Conservation (phyloP, 1,284 basidiomycete species). For the Trichosporon sp. region DNA sequence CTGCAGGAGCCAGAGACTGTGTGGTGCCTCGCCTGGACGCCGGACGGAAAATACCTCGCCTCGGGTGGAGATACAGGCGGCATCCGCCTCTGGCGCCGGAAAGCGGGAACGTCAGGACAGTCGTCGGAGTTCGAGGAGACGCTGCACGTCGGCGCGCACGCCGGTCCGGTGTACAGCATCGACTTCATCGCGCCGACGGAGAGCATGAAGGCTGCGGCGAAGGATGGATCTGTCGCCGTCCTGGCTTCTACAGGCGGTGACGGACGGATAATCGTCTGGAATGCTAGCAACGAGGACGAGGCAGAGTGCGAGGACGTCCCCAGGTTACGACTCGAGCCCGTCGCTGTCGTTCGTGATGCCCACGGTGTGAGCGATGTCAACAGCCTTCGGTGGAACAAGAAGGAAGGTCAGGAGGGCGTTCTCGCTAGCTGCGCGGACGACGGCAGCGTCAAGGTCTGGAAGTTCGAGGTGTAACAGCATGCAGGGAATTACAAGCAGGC, state of each 20-base stretch:
- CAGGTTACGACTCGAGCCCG: conserved; percentile 14
- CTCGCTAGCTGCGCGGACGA: conserved; percentile 56
- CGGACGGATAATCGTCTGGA: conserved; percentile 53
- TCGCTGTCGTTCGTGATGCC: conserved; percentile 35
- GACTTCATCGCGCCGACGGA: conserved; percentile 25
- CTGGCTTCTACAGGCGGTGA: conserved; percentile 54
- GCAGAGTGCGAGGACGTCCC: conserved; percentile 30
- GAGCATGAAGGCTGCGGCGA: conserved; percentile 4
- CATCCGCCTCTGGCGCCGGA: conserved; percentile 51
- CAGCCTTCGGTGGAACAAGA: conserved; percentile 52
- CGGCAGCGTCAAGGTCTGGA: conserved; percentile 45
- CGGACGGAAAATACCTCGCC: conserved; percentile 74
- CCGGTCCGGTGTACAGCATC: conserved; percentile 38
- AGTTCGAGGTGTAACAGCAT: neutral
- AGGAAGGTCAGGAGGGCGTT: conserved; percentile 44
- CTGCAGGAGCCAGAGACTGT: conserved; percentile 60
- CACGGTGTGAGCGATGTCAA: conserved; percentile 55
- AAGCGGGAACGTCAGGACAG: conserved; percentile 27
- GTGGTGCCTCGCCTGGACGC: conserved; percentile 78
- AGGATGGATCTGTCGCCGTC: conserved; percentile 46
- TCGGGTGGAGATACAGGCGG: conserved; percentile 47
- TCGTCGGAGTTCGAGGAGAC: conserved; percentile 35
- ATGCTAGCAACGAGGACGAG: conserved; percentile 19
- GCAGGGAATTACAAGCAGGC: neutral
- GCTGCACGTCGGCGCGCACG: conserved; percentile 37